phyloP scores from a whole-genome alignment of 176 grass and related monocot genomes.

The Oryza nivara region DNA sequence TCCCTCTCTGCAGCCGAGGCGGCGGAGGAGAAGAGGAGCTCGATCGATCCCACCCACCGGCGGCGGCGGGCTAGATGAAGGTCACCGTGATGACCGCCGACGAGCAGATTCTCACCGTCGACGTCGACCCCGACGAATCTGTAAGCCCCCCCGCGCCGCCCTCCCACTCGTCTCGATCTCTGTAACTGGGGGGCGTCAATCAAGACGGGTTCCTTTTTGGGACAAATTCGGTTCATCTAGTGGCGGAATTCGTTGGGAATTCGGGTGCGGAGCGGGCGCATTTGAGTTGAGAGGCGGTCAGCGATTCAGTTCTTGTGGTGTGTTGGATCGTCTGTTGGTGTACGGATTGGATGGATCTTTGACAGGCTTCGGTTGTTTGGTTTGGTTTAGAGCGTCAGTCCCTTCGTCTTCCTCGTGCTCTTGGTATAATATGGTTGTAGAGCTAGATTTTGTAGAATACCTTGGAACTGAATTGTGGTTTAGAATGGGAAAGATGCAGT shows the following conservation, averaged over 20 bases:
- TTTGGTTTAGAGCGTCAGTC: neutral
- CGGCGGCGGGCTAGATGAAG: slow-evolving; percentile 64
- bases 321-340: neutral
- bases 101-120: slow-evolving; percentile 83
- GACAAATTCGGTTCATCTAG: neutral
- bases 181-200: neutral
- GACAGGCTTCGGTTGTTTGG: neutral
- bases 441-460: neutral
- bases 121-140: slow-evolving; percentile 86
- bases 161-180: slow-evolving; percentile 1
- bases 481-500: neutral
- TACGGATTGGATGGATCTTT: slow-evolving; percentile 29
- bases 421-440: neutral
- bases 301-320: slow-evolving; percentile 2
- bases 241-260: neutral
- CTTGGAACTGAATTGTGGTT: neutral
- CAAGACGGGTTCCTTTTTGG: neutral
- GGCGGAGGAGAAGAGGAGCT: neutral
- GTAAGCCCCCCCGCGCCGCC: slow-evolving; percentile 37
- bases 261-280: neutral
- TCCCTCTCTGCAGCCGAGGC: neutral
- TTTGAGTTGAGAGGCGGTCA: neutral
- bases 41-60: neutral
- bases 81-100: slow-evolving; percentile 90
- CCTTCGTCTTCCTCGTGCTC: neutral